These are phyloP conservation scores for Pichia cactophila DNA, from an alignment of 1,139 yeast genomes.

Conservation along the genomic window DNA sequence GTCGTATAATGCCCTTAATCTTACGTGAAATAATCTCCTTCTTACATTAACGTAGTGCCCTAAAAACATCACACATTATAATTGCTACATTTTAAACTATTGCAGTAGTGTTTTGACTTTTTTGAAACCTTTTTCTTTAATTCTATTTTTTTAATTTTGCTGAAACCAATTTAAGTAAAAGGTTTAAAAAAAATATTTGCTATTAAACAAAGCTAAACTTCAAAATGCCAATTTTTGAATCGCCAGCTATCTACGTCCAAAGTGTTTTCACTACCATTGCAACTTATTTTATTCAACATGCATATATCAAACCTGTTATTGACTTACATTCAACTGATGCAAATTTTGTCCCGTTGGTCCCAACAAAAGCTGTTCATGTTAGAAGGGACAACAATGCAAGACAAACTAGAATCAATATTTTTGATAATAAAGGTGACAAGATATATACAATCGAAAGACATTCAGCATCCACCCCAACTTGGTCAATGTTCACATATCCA, in stretches of 20 bases:
- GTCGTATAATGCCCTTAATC: neutral
- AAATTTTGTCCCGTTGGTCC: constrained; percentile 35
- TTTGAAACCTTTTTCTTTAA: too few relatives aligned
- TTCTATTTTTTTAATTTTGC: too few relatives aligned
- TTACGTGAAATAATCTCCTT: too few relatives aligned
- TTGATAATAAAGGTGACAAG: constrained; percentile 36
- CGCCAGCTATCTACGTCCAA: constrained; percentile 38
- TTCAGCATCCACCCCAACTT: constrained; percentile 42
- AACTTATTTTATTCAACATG: constrained; percentile 35
- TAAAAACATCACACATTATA: too few relatives aligned
- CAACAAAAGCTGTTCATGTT: constrained; percentile 36
- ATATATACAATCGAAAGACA: constrained; percentile 45
- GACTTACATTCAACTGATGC: constrained; percentile 35
- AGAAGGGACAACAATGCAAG: constrained; percentile 44
- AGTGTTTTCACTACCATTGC: constrained; percentile 33
- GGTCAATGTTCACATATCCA: constrained; percentile 44
- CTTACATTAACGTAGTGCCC: too few relatives aligned
- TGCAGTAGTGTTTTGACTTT: neutral
- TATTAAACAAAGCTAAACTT: too few relatives aligned
- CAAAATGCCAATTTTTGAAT: constrained; percentile 34
- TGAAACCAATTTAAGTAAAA: too few relatives aligned
- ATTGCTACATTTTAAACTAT: too few relatives aligned
- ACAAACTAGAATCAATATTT: constrained; percentile 41
- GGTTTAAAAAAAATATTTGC: neutral
- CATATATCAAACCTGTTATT: constrained; percentile 31